phyloP scores from a whole-genome alignment of 345 rosid species.

The Hibiscus syriacus region DNA sequence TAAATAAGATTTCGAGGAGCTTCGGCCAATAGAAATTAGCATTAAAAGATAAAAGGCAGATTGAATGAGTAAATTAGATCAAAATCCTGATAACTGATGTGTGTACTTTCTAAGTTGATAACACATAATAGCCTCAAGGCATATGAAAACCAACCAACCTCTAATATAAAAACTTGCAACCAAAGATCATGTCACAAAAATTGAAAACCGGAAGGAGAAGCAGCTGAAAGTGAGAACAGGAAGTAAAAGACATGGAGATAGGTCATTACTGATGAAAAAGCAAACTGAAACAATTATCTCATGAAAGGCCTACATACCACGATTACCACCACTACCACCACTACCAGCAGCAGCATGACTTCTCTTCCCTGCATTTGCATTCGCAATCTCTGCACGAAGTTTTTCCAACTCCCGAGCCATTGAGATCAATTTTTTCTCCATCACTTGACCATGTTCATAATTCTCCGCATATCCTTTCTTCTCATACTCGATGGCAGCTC shows the following conservation, averaged over 20 bases:
- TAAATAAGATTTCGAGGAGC: background rate
- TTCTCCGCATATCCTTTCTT: slow-evolving; percentile 97
- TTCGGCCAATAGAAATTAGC: background rate
- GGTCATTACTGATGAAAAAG: background rate
- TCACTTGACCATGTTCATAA: slow-evolving; percentile 82
- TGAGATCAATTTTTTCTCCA: slow-evolving; percentile 86
- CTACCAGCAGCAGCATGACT: slow-evolving; percentile 41
- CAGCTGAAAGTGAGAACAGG: background rate
- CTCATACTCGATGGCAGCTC: slow-evolving; percentile 89
- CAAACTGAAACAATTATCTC: background rate
- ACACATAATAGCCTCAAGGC: background rate
- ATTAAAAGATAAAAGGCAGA: background rate
- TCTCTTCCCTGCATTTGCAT: slow-evolving; percentile 76
- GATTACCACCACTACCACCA: slow-evolving; percentile 41
- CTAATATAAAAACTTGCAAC: background rate
- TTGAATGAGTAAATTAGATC: background rate
- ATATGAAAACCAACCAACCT: background rate
- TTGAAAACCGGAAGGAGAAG: background rate
- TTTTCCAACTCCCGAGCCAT: slow-evolving; percentile 97
- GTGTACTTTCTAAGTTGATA: background rate
- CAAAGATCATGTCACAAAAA: background rate
- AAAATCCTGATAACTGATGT: background rate
- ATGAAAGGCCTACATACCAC: slow-evolving; percentile 29
- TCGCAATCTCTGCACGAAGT: slow-evolving; percentile 90
- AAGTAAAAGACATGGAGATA: background rate